Evolutionary conservation across 352 stramenopile species (phyloP).

Genomic region (Elongisporangium undulatum): DNA sequence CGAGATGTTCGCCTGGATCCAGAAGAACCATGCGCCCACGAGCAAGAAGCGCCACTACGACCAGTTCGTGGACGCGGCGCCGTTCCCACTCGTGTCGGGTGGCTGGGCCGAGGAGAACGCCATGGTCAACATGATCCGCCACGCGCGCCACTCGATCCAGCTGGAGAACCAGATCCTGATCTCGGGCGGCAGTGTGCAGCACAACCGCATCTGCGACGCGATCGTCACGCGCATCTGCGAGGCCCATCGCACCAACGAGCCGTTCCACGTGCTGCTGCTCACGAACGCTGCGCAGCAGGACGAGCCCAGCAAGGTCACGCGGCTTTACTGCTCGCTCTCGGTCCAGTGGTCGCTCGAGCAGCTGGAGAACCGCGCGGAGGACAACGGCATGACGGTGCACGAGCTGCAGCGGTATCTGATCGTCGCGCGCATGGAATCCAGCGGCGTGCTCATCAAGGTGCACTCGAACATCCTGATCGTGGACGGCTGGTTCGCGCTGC

Average conservation of each 20-base stretch:
- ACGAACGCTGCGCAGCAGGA: constrained; percentile 77
- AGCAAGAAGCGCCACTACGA: constrained; percentile 49
- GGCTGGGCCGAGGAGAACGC: constrained; percentile 76
- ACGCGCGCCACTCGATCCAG: constrained; percentile 54
- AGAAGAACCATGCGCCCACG: constrained; percentile 38
- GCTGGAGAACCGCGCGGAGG: constrained; percentile 43
- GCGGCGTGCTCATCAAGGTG: constrained; percentile 60
- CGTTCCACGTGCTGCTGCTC: constrained; percentile 61
- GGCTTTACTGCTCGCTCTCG: constrained; percentile 73
- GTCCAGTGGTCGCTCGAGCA: constrained; percentile 78
- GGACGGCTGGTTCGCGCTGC: constrained; percentile 61
- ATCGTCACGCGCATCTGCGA: constrained; percentile 48
- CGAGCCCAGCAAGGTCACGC: constrained; percentile 65
- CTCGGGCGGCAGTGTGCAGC: constrained; percentile 58
- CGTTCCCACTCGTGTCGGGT: constrained; percentile 67
- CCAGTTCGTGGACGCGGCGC: constrained; percentile 43
- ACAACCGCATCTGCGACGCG: constrained; percentile 68
- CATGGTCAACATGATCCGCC: constrained; percentile 81
- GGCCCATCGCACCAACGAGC: constrained; percentile 23
- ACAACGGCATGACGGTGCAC: constrained; percentile 31
- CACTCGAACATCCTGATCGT: constrained; percentile 81
- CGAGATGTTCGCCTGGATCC: constrained; percentile 60
- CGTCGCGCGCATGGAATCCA: constrained; percentile 39
- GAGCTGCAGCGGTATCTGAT: constrained; percentile 41
- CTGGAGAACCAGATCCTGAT: constrained; percentile 84